These are phyloP conservation scores for Eimeria sp. DNA, from an alignment of 169 alveolate genomes.

Conservation along the genomic window DNA sequence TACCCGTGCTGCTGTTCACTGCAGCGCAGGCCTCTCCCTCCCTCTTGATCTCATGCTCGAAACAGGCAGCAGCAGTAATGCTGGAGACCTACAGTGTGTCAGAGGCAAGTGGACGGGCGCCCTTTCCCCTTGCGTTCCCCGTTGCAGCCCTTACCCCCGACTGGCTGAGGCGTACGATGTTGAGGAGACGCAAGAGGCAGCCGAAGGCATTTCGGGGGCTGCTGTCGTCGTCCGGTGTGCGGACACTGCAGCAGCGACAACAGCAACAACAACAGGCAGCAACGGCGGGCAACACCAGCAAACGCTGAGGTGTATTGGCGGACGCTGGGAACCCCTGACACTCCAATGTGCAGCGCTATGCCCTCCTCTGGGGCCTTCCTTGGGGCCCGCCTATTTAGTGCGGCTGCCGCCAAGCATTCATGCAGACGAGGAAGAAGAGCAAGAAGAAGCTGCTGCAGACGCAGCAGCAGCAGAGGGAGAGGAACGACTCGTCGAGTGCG, in stretches of 20 bases:
- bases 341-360: slow-evolving; percentile 86
- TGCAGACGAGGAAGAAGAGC: not conserved
- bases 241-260: slow-evolving; percentile 55
- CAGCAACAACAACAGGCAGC: slow-evolving; percentile 1
- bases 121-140: slow-evolving; percentile 68
- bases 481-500: slow-evolving; percentile 50
- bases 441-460: slow-evolving; percentile 36
- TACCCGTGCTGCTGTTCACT: slow-evolving; percentile 57
- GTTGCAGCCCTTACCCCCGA: slow-evolving; percentile 77
- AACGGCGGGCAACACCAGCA: slow-evolving; percentile 52
- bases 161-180: slow-evolving; percentile 75
- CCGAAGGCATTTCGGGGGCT: slow-evolving; percentile 64
- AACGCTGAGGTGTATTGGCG: slow-evolving; percentile 83
- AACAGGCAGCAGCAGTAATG: slow-evolving; percentile 34
- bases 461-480: slow-evolving; percentile 80
- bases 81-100: slow-evolving; percentile 34
- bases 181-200: slow-evolving; percentile 54
- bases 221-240: slow-evolving; percentile 58
- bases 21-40: slow-evolving; percentile 59
- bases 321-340: slow-evolving; percentile 85
- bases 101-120: slow-evolving; percentile 72
- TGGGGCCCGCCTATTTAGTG: slow-evolving; percentile 36
- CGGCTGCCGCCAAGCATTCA: not conserved
- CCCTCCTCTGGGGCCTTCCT: slow-evolving; percentile 83
- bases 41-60: not conserved